Evolutionary conservation across 768 basidiomycete genomes (phyloP).

Genomic region (Mycena leptocephala): DNA sequence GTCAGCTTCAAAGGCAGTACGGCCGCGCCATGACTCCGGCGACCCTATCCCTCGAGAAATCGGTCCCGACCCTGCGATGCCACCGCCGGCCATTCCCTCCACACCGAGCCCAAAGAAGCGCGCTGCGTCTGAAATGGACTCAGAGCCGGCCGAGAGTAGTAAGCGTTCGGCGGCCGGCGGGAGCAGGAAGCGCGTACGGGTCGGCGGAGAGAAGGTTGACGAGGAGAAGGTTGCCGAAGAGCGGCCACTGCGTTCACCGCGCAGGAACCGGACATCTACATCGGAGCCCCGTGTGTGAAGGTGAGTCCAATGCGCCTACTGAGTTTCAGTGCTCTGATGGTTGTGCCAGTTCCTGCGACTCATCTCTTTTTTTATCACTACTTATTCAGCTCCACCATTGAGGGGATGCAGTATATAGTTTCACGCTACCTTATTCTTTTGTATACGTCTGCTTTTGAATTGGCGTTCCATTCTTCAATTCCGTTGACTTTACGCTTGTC

Average conservation of each 20-base stretch:
- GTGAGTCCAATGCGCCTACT: neutral
- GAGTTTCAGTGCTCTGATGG: neutral
- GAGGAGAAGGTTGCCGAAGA: neutral
- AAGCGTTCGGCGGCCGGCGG: neutral
- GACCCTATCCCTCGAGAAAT: neutral
- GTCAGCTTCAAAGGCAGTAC: too few relatives aligned
- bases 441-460: too few relatives aligned
- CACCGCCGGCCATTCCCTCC: neutral
- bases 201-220: conserved; percentile 33
- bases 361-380: too few relatives aligned
- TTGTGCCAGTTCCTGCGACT: too few relatives aligned
- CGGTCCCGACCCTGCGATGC: neutral
- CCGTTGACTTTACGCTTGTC: too few relatives aligned
- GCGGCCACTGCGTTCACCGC: neutral
- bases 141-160: conserved; percentile 49
- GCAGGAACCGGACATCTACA: too few relatives aligned
- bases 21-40: neutral
- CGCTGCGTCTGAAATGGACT: neutral
- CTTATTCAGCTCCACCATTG: too few relatives aligned
- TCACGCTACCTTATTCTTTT: too few relatives aligned
- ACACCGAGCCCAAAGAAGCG: neutral
- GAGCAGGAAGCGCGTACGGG: conserved; percentile 43
- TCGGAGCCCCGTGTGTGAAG: neutral
- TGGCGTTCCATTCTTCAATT: too few relatives aligned
- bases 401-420: too few relatives aligned